Percentiles rank a stretch among this genome's conserved stretches.
These are phyloP conservation scores for Polychaeton citri DNA, from an alignment of 2,329 filamentous ascomycete genomes.

Conservation along the genomic window DNA sequence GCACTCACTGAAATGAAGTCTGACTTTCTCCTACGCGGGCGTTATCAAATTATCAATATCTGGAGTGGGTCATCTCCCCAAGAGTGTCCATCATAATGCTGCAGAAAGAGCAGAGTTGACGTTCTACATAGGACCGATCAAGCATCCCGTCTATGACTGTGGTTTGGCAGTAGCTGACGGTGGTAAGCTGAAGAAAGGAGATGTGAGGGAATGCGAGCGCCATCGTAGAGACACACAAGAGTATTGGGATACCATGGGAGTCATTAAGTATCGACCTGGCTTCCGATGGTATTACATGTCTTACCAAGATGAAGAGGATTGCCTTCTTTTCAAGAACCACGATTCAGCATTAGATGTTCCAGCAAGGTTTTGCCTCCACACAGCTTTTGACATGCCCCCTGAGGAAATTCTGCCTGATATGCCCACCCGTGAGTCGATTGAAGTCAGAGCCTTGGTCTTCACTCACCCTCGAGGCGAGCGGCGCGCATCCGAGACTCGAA, in stretches of 20 bases:
- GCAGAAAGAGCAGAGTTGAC: conserved; percentile 2
- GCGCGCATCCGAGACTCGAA: conserved; percentile 4
- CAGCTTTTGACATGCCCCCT: conserved; percentile 14
- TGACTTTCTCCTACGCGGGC: conserved; percentile 10
- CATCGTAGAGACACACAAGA: conserved; percentile 7
- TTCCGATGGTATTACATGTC: conserved; percentile 18
- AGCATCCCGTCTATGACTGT: conserved; percentile 13
- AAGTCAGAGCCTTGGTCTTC: conserved; percentile 15
- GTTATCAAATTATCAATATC: conserved; percentile 12
- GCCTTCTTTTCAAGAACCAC: conserved; percentile 16
- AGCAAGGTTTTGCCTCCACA: conserved; percentile 11
- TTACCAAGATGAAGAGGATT: conserved; percentile 11
- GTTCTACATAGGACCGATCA: conserved; percentile 5
- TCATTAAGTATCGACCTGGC: conserved; percentile 13
- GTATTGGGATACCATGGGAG: conserved; percentile 14
- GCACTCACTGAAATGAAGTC: conserved; percentile 15
- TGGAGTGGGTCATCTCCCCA: conserved; percentile 4
- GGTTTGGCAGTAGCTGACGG: conserved; percentile 16
- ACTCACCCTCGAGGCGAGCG: conserved; percentile 9
- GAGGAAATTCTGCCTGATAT: conserved; percentile 6
- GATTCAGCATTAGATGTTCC: conserved; percentile 10
- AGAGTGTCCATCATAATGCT: not conserved
- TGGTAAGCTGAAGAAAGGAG: conserved; percentile 8
- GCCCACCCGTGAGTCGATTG: conserved; percentile 15
- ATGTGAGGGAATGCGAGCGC: conserved; percentile 12